Evolutionary conservation across 1,139 yeast species (phyloP).

Genomic region (Kodamaea derodonti): DNA sequence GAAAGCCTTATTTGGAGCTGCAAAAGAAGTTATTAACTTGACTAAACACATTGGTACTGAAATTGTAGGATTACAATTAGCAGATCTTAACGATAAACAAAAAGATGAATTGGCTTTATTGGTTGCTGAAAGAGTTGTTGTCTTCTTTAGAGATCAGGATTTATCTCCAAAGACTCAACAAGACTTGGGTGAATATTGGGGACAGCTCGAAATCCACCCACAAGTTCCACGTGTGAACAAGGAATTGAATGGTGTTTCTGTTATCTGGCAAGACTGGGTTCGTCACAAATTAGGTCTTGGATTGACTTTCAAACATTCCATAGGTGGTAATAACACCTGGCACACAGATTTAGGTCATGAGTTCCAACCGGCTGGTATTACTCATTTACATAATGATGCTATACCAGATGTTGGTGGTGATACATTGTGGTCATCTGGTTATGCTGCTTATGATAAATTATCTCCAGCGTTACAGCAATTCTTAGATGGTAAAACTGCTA

Average conservation of each 20-base stretch:
- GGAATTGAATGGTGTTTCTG: slow-evolving; percentile 37
- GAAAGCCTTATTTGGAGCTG: slow-evolving; percentile 18
- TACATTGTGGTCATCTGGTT: slow-evolving; percentile 48
- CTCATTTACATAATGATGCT: slow-evolving; percentile 45
- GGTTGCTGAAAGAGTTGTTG: slow-evolving; percentile 42
- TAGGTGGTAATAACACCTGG: slow-evolving; percentile 31
- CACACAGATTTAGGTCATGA: slow-evolving; percentile 49
- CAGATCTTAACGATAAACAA: slow-evolving; percentile 25
- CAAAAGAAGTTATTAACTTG: slow-evolving; percentile 15
- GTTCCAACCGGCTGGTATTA: slow-evolving; percentile 45
- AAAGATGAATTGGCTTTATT: slow-evolving; percentile 38
- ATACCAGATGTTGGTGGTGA: slow-evolving; percentile 49
- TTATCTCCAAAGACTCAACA: slow-evolving; percentile 44
- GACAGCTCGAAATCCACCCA: slow-evolving; percentile 41
- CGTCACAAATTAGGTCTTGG: slow-evolving; percentile 21
- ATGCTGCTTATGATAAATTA: slow-evolving; percentile 48
- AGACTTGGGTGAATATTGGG: slow-evolving; percentile 41
- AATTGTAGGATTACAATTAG: slow-evolving; percentile 16
- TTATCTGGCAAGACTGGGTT: slow-evolving; percentile 50
- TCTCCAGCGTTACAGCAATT: slow-evolving; percentile 46
- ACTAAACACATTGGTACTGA: slow-evolving; percentile 19
- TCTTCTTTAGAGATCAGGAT: slow-evolving; percentile 42
- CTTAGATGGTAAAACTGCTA: slow-evolving; percentile 47
- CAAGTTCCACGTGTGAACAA: slow-evolving; percentile 28
- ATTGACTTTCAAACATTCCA: slow-evolving; percentile 28